phyloP scores from a whole-genome alignment of 306 rosid genomes.

The Cucumis hystrix region DNA sequence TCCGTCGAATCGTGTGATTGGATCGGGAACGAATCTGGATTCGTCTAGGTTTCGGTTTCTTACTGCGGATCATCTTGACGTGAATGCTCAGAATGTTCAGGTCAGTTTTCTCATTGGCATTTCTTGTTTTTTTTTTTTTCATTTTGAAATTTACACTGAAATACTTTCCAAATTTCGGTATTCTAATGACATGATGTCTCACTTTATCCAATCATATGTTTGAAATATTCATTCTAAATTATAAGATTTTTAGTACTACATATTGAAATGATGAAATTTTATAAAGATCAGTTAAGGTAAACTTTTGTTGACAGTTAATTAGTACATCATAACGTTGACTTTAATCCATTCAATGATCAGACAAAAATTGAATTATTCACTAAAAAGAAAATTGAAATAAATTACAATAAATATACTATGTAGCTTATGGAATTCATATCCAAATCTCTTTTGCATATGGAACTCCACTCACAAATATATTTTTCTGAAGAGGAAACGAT shows the following conservation, averaged over 20 bases:
- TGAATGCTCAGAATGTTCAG: slow-evolving; percentile 86
- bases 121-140: neutral
- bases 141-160: too few species aligned
- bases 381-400: too few species aligned
- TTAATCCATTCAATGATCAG: too few species aligned
- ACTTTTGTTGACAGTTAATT: too few species aligned
- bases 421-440: neutral
- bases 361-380: too few species aligned
- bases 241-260: neutral
- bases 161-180: too few species aligned
- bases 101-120: slow-evolving; percentile 16
- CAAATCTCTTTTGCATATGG: neutral
- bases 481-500: too few species aligned
- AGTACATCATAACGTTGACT: too few species aligned
- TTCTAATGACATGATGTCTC: too few species aligned
- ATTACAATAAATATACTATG: neutral
- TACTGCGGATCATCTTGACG: slow-evolving; percentile 88
- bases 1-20: slow-evolving; percentile 74
- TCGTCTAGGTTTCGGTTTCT: slow-evolving; percentile 81
- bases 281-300: too few species aligned
- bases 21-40: slow-evolving; percentile 93
- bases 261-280: too few species aligned
- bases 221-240: too few species aligned
- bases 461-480: neutral
- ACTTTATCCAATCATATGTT: neutral